These are phyloP conservation scores for Trichoderma sp. DNA, from an alignment of 2,329 filamentous ascomycete species.

Conservation along the genomic window DNA sequence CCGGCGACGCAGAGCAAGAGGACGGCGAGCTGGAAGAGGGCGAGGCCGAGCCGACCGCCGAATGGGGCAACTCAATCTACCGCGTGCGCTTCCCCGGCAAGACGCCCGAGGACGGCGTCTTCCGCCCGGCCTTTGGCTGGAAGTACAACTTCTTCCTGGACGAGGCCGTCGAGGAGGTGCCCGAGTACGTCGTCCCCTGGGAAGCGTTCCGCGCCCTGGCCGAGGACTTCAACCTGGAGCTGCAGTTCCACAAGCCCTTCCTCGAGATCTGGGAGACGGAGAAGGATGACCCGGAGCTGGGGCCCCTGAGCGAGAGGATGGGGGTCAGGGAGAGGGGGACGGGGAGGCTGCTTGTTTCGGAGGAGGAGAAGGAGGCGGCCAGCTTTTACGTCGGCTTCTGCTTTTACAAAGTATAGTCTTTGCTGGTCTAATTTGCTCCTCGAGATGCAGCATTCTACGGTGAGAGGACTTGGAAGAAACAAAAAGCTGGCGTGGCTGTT, in stretches of 20 bases:
- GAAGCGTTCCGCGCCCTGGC: slow-evolving; percentile 94
- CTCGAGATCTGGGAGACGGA: slow-evolving; percentile 89
- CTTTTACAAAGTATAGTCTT: slow-evolving; percentile 83
- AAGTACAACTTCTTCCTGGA: slow-evolving; percentile 97
- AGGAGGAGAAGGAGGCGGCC: slow-evolving; percentile 90
- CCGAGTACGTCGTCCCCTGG: slow-evolving; percentile 98
- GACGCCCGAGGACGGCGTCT: slow-evolving; percentile 83
- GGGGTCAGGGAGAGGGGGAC: slow-evolving; percentile 75
- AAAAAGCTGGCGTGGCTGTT: too few species aligned
- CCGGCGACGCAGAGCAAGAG: slow-evolving; percentile 39
- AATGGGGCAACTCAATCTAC: slow-evolving; percentile 95
- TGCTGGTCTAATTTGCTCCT: background rate
- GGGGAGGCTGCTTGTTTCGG: slow-evolving; percentile 68
- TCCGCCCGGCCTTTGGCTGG: slow-evolving; percentile 94
- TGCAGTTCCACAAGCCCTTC: slow-evolving; percentile 92
- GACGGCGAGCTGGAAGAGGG: slow-evolving; percentile 61
- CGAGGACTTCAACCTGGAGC: slow-evolving; percentile 93
- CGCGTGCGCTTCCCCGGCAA: slow-evolving; percentile 82
- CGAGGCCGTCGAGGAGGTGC: slow-evolving; percentile 93
- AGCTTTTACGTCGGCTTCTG: slow-evolving; percentile 93
- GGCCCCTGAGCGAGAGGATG: slow-evolving; percentile 92
- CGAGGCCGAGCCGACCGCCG: slow-evolving; percentile 64
- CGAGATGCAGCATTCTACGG: too few species aligned
- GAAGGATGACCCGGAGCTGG: slow-evolving; percentile 79
- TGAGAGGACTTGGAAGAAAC: too few species aligned